Percentiles rank a stretch among this genome's conserved stretches.
phyloP scores from a whole-genome alignment of 2,329 filamentous ascomycete genomes.

The Fusarium miscanthi region DNA sequence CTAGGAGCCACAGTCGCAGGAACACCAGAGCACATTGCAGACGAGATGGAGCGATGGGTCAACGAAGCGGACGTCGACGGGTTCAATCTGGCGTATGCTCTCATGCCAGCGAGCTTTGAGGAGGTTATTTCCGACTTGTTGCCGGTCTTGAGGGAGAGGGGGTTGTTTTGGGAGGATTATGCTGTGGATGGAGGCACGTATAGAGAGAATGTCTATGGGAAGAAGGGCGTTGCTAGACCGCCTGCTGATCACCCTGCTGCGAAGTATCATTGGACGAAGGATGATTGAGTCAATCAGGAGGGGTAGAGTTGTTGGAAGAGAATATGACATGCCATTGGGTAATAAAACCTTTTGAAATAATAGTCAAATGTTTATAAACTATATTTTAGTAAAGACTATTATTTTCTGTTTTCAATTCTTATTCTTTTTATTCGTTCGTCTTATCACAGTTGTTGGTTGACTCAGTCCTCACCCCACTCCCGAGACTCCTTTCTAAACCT shows the following conservation, averaged over 20 bases:
- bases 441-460: neutral
- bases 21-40: constrained; percentile 71
- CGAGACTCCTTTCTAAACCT: neutral
- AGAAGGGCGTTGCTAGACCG: constrained; percentile 49
- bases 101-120: constrained; percentile 70
- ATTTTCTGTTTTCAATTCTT: neutral
- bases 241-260: constrained; percentile 54
- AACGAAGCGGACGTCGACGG: constrained; percentile 77
- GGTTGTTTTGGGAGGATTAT: constrained; percentile 66
- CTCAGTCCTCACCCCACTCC: neutral
- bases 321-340: neutral
- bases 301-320: neutral
- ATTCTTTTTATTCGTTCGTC: too few species aligned
- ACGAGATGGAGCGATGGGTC: constrained; percentile 75
- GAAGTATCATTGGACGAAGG: constrained; percentile 54
- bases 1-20: constrained; percentile 73
- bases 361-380: neutral
- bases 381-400: neutral
- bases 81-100: constrained; percentile 68
- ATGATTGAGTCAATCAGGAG: neutral
- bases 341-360: neutral
- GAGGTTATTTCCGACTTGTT: constrained; percentile 73
- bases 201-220: constrained; percentile 56
- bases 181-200: constrained; percentile 56
- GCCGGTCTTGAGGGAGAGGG: constrained; percentile 69